phyloP scores from a whole-genome alignment of 345 rosid species.

The Erysimum cheiranthoides region DNA sequence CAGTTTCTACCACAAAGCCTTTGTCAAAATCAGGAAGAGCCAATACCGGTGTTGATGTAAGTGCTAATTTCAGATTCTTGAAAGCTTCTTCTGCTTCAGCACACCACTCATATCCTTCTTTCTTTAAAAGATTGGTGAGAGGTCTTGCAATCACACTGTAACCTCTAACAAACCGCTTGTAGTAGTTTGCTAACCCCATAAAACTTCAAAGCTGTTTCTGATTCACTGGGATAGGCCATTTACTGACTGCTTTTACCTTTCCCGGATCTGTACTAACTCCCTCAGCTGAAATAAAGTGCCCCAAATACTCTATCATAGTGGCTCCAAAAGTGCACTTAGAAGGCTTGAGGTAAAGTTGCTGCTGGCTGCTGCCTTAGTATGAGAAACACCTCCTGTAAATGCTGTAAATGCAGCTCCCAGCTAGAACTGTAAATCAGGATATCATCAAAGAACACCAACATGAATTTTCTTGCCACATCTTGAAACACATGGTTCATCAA shows the following conservation, averaged over 20 bases:
- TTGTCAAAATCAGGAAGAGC: neutral
- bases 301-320: neutral
- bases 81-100: too few species aligned
- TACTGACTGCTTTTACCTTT: neutral
- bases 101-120: too few species aligned
- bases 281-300: neutral
- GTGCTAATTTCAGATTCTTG: too few species aligned
- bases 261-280: neutral
- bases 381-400: neutral
- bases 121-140: too few species aligned
- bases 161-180: too few species aligned
- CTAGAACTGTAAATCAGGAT: neutral
- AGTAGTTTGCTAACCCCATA: neutral
- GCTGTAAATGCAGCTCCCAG: neutral
- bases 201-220: neutral
- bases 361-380: neutral
- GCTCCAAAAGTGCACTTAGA: neutral
- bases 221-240: neutral
- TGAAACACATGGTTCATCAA: neutral
- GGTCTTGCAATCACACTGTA: too few species aligned
- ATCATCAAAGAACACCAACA: neutral
- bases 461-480: accelerated
- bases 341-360: neutral
- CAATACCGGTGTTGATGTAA: accelerated
- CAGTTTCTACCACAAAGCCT: neutral